Evolutionary conservation across 768 basidiomycete species (phyloP), one percentile per base, ranked within the genome.

Genomic region (Lentinula sp.): DNA sequence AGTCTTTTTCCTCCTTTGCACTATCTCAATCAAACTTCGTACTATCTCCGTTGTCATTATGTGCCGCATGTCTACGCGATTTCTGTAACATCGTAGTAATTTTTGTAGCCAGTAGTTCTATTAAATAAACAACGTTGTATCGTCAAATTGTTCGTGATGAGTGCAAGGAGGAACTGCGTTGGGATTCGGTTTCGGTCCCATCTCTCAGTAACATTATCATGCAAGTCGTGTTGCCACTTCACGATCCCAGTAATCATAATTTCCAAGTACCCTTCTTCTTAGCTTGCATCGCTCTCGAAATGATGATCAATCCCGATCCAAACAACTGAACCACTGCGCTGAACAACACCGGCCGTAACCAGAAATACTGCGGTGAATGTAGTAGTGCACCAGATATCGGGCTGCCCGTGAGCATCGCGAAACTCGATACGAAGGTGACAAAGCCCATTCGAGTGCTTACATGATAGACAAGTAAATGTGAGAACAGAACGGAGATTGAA

Each of bases 211-310:
- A 39, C 37, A 39, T 39, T 13, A 39, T 39, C 37, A 39, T 8
- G 37, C 28, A 39, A 39, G 13, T 13, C 37, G 3, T 39, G 9
- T 39, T 13, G 7, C 37, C 11, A 5, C 15, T n/a, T n/a, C 16
- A 43, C 1, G 21, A 9, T 21, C 1, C n/a, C 46, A 48, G 11
- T 34, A 11, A 13, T 60, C 40, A 60, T 16, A 60, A 31, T n/a
- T 39, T 60, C 59, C 59, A 60, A 35, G 59, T 52, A 2, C 59
- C 59, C 48, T 52, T 60, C 49, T 52, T 60, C 59, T 40, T 60
- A 13, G 40, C 50, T 21, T 51, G 39, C 49, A 60, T 60, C 48
- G n/a, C 21, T 52, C 59, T 60, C 28, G 59, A 39, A 10, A 60
- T 52, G 3, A 52, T 21, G 16, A 60, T 51, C 50, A 60, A 42